Base-by-base conservation (phyloP, 1,284 basidiomycete species). In the Heterobasidion annosum region DNA sequence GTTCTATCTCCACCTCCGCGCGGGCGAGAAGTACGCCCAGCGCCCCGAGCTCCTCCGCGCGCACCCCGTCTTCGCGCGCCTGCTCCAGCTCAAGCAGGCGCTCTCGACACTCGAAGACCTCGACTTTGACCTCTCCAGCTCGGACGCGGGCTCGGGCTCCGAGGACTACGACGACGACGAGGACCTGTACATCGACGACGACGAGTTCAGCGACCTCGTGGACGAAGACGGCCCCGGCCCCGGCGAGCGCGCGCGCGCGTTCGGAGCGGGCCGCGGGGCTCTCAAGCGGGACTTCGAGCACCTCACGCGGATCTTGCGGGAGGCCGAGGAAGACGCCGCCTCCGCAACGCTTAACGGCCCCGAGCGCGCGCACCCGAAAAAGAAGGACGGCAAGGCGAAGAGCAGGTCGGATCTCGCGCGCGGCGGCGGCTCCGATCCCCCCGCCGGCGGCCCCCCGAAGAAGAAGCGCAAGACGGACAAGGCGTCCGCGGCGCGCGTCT, bases 1-100 rank as follows among this genome's bases (percentile, higher is more conserved):
- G 0, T 98, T 95, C 73, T 98, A 97, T 73, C 77, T 99, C 51
- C 85, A 95, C 67, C 78, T 99, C 32, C 83, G 91, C 13, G 75
- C 88, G 18, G 80, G 79, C 52, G 73, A 80, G 45, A 79, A 85
- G 70, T 81, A 89, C 67, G 68, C 77, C 44, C 67, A 75, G 59
- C 72, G 78, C 15, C 88, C 89, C 1, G 77, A 86, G 34, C 71
- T 78, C 37, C 78, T 95, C 42, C 76, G 82, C 59, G 71, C 76
- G 0, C 89, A 93, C 65, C 91, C 93, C 0, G 84, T 98, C 60
- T 75, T 98, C 59, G 70, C 75, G 25, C 89, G 95, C 12, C 79
- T 99, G 8, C 76, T 96, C 35, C 80, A 85, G 32, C 82, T 99
- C 52, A 97, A 98, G 69, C 82, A 92, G 65, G 83, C 87, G 2